phyloP scores from a whole-genome alignment of 495 filamentous ascomycete genomes.

The Chaetomium cochliodes region DNA sequence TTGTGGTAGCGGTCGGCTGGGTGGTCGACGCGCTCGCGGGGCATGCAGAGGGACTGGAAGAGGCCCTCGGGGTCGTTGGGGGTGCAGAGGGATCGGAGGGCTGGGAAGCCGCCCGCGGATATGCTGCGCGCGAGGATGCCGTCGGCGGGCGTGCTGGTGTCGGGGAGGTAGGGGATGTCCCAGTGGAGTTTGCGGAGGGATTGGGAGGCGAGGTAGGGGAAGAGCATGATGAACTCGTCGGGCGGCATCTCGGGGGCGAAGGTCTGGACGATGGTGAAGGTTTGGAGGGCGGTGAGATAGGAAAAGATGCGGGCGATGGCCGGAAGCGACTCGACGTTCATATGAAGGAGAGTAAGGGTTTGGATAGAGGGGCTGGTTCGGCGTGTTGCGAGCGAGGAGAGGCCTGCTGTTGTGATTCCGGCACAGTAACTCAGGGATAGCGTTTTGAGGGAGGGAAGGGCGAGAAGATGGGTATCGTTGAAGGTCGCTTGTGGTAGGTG shows the following conservation, averaged over 20 bases:
- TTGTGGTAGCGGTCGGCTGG: constrained; percentile 40
- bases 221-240: constrained; percentile 61
- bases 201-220: constrained; percentile 66
- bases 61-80: constrained; percentile 72
- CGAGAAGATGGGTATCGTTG: constrained; percentile 64
- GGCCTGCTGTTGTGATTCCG: constrained; percentile 73
- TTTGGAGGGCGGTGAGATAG: constrained; percentile 59
- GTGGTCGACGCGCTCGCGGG: constrained; percentile 41
- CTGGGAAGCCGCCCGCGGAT: constrained; percentile 65
- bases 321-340: constrained; percentile 63
- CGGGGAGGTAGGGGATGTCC: constrained; percentile 63
- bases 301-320: constrained; percentile 74
- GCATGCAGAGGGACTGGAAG: constrained; percentile 69
- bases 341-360: constrained; percentile 63
- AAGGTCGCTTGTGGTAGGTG: constrained; percentile 70
- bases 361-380: constrained; percentile 55
- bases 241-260: constrained; percentile 58
- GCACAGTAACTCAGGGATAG: constrained; percentile 73
- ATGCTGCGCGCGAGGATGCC: constrained; percentile 73
- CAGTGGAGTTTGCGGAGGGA: constrained; percentile 72
- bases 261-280: constrained; percentile 70
- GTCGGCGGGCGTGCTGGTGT: constrained; percentile 55
- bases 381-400: constrained; percentile 67
- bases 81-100: constrained; percentile 63
- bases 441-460: constrained; percentile 68